Percentiles rank a stretch among this genome's conserved stretches.
These are phyloP conservation scores for Beauveria caledonica DNA, from an alignment of 2,329 filamentous ascomycete genomes.

Conservation along the genomic window DNA sequence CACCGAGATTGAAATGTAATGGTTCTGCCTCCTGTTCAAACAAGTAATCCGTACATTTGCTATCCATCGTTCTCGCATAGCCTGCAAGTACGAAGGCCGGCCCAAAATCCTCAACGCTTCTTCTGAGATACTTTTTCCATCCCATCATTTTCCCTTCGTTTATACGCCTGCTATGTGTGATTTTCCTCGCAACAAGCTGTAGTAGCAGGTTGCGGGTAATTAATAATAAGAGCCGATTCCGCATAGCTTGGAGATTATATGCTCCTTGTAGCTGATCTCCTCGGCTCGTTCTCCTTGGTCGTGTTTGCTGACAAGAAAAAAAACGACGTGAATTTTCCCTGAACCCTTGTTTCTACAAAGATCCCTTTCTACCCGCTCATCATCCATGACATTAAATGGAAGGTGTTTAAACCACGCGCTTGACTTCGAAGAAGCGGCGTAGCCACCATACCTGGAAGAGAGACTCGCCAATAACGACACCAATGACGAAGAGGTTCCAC, in stretches of 20 bases:
- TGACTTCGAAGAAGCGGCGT: constrained; percentile 93
- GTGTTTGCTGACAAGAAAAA: not conserved
- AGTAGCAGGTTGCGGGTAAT: not conserved
- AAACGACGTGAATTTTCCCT: not conserved
- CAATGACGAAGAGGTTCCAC: constrained; percentile 98
- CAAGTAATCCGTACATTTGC: not conserved
- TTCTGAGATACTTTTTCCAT: not conserved
- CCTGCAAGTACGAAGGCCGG: not conserved
- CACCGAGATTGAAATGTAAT: not conserved
- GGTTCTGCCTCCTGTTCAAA: not conserved
- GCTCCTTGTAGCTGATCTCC: not conserved
- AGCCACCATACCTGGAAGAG: constrained; percentile 99
- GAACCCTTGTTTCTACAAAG: not conserved
- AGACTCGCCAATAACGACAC: constrained; percentile 80
- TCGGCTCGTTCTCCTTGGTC: too few relatives aligned
- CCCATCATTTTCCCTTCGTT: not conserved
- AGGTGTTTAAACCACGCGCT: constrained; percentile 49
- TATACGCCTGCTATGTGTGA: not conserved
- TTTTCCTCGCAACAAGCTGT: constrained; percentile 1
- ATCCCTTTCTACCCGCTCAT: not conserved
- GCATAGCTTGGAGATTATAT: not conserved
- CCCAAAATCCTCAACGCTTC: not conserved
- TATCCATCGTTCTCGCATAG: not conserved
- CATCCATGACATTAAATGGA: not conserved
- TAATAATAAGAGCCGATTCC: not conserved